Evolutionary conservation across 768 basidiomycete species (phyloP).

Genomic region (Dictyophora rubrovolvata): DNA sequence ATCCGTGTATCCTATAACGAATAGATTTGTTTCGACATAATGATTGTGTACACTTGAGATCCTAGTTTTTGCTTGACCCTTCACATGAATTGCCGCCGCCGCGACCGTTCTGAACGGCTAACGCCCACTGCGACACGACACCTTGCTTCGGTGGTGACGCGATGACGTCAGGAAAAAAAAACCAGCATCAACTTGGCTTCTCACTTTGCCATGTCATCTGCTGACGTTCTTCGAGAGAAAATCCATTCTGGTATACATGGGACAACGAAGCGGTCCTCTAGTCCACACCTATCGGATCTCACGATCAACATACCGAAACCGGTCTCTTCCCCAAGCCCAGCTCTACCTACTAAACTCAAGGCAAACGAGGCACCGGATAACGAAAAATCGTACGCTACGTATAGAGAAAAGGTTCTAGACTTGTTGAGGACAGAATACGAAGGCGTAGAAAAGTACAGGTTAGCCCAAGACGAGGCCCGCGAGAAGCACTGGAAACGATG

Average conservation of each 20-base stretch:
- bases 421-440: slow-evolving; percentile 62
- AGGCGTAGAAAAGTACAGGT: slow-evolving; percentile 72
- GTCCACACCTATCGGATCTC: slow-evolving; percentile 5
- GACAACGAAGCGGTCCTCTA: background rate
- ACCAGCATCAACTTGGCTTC: background rate
- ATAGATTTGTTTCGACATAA: slow-evolving; percentile 6
- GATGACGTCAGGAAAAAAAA: background rate
- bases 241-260: slow-evolving; percentile 3
- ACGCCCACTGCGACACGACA: background rate
- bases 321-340: background rate
- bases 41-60: background rate
- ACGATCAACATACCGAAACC: slow-evolving; percentile 15
- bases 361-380: background rate
- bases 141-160: background rate
- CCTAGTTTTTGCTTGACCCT: background rate
- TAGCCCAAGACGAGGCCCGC: slow-evolving; percentile 71
- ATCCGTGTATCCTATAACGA: slow-evolving; percentile 7
- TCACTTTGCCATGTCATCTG: background rate
- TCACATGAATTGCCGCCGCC: background rate
- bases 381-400: slow-evolving; percentile 23
- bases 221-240: background rate
- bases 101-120: background rate
- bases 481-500: slow-evolving; percentile 96
- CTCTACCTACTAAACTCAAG: background rate
- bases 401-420: slow-evolving; percentile 57